These are phyloP conservation scores for Colletotrichum incanum DNA, from an alignment of 2,329 filamentous ascomycete genomes.

Conservation along the genomic window DNA sequence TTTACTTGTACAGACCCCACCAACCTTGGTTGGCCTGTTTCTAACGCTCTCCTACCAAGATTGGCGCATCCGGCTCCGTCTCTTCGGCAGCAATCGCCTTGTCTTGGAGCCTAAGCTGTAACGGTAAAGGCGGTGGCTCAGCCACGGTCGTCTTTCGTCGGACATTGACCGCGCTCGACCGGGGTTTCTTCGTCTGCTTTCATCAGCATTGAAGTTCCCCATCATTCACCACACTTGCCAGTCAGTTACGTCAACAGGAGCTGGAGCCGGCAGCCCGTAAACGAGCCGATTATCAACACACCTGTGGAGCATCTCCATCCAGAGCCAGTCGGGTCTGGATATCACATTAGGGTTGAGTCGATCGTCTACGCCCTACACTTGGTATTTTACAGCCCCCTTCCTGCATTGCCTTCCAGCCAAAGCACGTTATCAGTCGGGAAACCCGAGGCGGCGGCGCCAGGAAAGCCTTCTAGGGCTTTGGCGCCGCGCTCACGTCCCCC, in stretches of 20 bases:
- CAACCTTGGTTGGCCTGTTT: neutral
- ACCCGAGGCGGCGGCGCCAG: slow-evolving; percentile 9
- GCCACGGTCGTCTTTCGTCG: slow-evolving; percentile 1
- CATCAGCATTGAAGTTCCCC: neutral
- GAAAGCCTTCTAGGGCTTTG: slow-evolving; percentile 20
- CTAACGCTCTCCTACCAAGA: neutral
- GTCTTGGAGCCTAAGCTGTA: slow-evolving; percentile 8
- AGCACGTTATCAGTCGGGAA: neutral
- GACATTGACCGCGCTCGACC: neutral
- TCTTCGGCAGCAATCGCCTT: slow-evolving; percentile 4
- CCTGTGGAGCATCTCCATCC: neutral
- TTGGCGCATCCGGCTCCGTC: slow-evolving; percentile 11
- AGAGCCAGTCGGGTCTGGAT: neutral
- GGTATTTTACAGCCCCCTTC: neutral
- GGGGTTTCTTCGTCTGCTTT: slow-evolving; percentile 1
- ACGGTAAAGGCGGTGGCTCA: slow-evolving; percentile 14
- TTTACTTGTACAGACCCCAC: neutral
- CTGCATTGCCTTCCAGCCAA: neutral
- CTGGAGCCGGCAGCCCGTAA: neutral
- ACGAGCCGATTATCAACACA: neutral
- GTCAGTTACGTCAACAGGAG: neutral
- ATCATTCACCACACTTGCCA: slow-evolving; percentile 2
- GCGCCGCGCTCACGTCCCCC: slow-evolving; percentile 19
- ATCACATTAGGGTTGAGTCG: slow-evolving; percentile 4
- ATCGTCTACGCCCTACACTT: neutral